A percentile compares a stretch with the other conserved stretches of the same genome.
Conservation (phyloP, 768 basidiomycete genomes). For the Serendipita sp. region DNA sequence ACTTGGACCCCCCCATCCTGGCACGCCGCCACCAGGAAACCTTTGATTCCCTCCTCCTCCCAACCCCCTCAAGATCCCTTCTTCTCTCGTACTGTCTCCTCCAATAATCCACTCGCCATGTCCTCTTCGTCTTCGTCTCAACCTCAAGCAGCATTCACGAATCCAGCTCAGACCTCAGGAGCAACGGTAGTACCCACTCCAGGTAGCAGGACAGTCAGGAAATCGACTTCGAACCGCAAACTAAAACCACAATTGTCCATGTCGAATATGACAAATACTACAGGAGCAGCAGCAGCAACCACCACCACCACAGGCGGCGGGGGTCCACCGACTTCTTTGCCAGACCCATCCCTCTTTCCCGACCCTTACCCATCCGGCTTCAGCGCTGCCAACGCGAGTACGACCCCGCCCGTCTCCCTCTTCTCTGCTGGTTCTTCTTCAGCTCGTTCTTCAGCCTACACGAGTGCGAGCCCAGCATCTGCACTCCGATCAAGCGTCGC, state of each 20-base stretch:
- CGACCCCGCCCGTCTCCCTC: conserved; percentile 34
- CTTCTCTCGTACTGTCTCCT: not conserved
- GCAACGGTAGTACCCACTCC: not conserved
- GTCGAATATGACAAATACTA: not conserved
- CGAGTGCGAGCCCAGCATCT: conserved; percentile 34
- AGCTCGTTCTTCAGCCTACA: conserved; percentile 62
- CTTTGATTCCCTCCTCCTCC: not conserved
- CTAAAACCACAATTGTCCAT: not conserved
- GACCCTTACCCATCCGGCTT: conserved; percentile 51
- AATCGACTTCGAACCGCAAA: not conserved
- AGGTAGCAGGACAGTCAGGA: not conserved
- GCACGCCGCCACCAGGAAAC: not conserved
- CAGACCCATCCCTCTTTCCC: conserved; percentile 52
- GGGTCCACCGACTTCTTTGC: conserved; percentile 23
- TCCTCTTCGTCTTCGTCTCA: not conserved
- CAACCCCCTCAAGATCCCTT: not conserved
- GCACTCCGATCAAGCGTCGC: conserved; percentile 26
- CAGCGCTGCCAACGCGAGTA: conserved; percentile 22
- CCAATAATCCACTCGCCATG: not conserved
- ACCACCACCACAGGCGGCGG: not conserved
- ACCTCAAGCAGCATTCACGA: not conserved
- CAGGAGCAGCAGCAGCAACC: not conserved
- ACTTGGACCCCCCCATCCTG: not conserved
- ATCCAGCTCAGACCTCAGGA: not conserved
- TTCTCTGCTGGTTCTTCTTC: conserved; percentile 61